Evolutionary conservation across 202 grass and related monocot genomes (phyloP), one percentile per base, ranked within the genome.

Genomic region (Alloteropsis angusta): DNA sequence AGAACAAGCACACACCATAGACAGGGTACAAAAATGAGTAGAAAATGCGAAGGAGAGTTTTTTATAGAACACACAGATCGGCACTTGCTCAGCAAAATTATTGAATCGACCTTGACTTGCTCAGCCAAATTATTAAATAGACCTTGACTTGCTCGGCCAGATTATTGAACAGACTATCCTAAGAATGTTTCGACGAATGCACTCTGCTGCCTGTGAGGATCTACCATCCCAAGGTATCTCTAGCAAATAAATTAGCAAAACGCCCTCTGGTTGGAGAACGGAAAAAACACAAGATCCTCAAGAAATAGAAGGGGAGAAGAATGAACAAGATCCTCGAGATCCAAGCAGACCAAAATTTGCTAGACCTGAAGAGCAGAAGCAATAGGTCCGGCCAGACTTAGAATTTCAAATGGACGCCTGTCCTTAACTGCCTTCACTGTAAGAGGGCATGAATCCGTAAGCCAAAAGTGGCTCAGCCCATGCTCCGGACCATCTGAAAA

Each of bases 371-470:
- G 96, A 49, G 96, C 64, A 28, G 80, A 79, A 81, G 92, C 86
- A 84, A 99, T 96, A 13, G 88, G 47, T 79, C 77, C 88, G n/a
- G 96, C 81, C 57, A 99, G 86, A 48, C 92, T 99, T 39, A 99
- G 75, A 79, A 99, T 76, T 88, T 99, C 96, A 60, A 99, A 99
- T 7, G 96, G 96, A 60, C 21, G 64, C 18, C 70, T 88, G 75
- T 90, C 86, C 82, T 89, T 86, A 42, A 99, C 89, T 42, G 84
- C 92, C 47, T 91, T 86, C 45, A 93, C 88, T 10, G 96, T 99
- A 37, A 89, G 80, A n/a, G 92, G 90, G 64, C 96, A 99, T 19
- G 96, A 99, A 84, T 99, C 92, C 10, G 96, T 99, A 52, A 96
- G 93, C 96, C 96, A 96, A 75, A 95, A 99, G 76, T 99, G 79